phyloP scores from a whole-genome alignment of 2,329 filamentous ascomycete species.

The Tolypocladium inflatum region DNA sequence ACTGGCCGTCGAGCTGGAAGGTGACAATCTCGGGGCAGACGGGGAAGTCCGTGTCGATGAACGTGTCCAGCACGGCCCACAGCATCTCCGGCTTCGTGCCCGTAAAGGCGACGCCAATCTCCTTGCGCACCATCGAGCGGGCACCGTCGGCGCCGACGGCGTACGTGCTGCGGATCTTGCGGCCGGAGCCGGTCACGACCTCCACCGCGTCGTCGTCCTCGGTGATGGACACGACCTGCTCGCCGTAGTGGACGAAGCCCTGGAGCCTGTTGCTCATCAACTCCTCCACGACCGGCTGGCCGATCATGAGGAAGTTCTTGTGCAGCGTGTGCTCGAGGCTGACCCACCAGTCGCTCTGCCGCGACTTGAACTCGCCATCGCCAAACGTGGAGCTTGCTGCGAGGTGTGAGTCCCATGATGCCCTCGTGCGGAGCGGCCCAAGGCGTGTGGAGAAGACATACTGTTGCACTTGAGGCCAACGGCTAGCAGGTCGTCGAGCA shows the following conservation, averaged over 20 bases:
- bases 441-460: conserved; percentile 13
- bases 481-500: conserved; percentile 30
- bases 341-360: conserved; percentile 38
- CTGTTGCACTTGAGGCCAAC: conserved; percentile 39
- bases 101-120: conserved; percentile 28
- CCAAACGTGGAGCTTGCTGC: conserved; percentile 37
- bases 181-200: conserved; percentile 21
- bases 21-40: conserved; percentile 36
- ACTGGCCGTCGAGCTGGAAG: conserved; percentile 33
- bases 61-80: conserved; percentile 38
- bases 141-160: conserved; percentile 44
- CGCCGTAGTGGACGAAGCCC: conserved; percentile 23
- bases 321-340: conserved; percentile 32
- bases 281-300: conserved; percentile 34
- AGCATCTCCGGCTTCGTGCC: conserved; percentile 40
- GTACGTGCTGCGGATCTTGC: conserved; percentile 26
- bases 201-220: conserved; percentile 42
- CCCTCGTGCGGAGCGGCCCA: too few species aligned
- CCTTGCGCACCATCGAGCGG: conserved; percentile 33
- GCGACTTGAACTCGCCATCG: conserved; percentile 34
- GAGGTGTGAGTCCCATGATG: neutral
- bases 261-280: conserved; percentile 25
- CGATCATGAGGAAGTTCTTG: conserved; percentile 41
- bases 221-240: conserved; percentile 37
- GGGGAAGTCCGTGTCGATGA: conserved; percentile 39